Evolutionary conservation across 306 rosid species (phyloP).

Genomic region (Macrotyloma uniflorum): DNA sequence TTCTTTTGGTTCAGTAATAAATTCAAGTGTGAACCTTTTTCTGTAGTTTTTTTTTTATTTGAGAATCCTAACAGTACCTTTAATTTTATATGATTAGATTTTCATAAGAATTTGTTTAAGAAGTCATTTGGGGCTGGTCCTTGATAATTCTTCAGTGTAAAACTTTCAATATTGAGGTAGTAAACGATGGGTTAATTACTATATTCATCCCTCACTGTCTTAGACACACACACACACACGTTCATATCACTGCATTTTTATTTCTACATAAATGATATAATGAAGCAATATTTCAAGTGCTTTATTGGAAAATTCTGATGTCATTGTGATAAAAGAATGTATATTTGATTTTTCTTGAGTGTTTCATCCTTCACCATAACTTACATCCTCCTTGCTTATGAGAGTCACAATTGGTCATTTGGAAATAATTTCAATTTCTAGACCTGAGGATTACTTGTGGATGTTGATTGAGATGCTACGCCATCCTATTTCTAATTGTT

Average conservation of each 20-base stretch:
- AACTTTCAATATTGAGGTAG: neutral
- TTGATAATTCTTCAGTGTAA: neutral
- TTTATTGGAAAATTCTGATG: neutral
- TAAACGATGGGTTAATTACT: neutral
- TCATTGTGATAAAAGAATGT: neutral
- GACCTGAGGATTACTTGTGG: neutral
- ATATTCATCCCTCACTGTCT: neutral
- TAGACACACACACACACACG: neutral
- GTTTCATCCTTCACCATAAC: neutral
- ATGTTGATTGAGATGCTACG: neutral
- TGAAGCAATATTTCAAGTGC: conserved; percentile 10
- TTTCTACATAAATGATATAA: neutral
- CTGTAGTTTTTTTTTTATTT: no score
- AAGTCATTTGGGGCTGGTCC: neutral
- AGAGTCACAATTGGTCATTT: neutral
- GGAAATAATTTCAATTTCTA: neutral
- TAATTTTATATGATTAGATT: neutral
- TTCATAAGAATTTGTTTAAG: neutral
- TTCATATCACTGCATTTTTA: neutral
- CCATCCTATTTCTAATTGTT: neutral
- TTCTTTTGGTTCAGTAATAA: no score
- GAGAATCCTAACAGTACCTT: neutral
- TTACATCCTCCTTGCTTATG: neutral
- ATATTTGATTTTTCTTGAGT: neutral
- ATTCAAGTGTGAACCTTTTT: no score